Base-by-base conservation (phyloP, 2,329 filamentous ascomycete species). In the Colletotrichum liaoningense region DNA sequence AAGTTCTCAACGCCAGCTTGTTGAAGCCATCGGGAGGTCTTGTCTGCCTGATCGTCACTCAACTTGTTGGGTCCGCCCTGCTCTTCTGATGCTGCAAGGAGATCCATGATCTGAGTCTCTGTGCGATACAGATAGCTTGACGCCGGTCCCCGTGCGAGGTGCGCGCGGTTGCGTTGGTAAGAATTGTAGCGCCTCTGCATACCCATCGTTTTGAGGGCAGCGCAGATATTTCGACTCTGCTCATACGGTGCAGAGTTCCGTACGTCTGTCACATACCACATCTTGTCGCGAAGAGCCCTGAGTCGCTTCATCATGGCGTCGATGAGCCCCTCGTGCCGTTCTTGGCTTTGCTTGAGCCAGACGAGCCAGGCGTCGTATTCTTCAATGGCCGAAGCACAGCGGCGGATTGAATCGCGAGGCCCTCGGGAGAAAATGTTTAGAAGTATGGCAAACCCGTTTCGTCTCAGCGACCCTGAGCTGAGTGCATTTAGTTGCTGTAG, bases 191-290 rank as follows among this genome's bases (percentile, higher is more conserved):
- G 87, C 72, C 91, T 87, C 74, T 91, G 87, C 82, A 91, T 86
- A 74, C 92, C 93, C 97, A 99, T 98, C 8, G 93, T 95, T 82
- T 97, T 97, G 63, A 99, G 86, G 5, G 96, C 97, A 73, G 94
- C 89, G 6, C 95, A 94, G 59, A 98, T 93, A 76, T 96, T 94
- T 72, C 93, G 92, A 52, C 94, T 95, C 77, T 97, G 93, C 73
- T 97, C 94, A 78, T 98, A 98, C 11, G 92, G 91, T 62, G 92
- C 93, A 4, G 97, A 98, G 78, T 96, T 95, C 75, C 94, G 93
- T 33, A 98, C 95, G 81, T 98, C 95, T 1, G 94, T 96, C 73
- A 97, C 94, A 81, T 97, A 99, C 97, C 97, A 99, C 94, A 98
- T 98, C 86, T 98, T 98, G 81, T 98, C 94, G 55, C 97, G 91